Base-by-base conservation (phyloP, 2,329 filamentous ascomycete species). In the Colletotrichum euphorbiae region DNA sequence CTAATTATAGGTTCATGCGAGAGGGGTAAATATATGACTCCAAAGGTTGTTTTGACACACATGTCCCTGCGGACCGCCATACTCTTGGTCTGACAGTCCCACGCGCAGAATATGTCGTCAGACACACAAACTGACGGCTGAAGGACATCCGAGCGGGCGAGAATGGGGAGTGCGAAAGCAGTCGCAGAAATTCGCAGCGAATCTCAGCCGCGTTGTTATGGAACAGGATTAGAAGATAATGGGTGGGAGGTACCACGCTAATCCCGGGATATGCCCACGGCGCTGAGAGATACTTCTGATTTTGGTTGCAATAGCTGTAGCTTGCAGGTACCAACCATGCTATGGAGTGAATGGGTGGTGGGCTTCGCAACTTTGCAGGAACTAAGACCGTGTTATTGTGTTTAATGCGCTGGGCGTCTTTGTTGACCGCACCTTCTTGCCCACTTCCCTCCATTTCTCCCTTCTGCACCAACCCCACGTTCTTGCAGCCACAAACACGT, bases 391-490 rank as follows among this genome's bases (percentile, higher is more conserved):
- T 69, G 62, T 69, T 69, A 67, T 67, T 69, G 62, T 69, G 66
- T 62, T 62, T 69, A 67, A 62, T 69, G 67, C 67, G 62, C 62
- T 54, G 33, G 46, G 50, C 50, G 28, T 66, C 60, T 62, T 62
- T 70, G 67, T 70, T 64, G 70, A 70, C 71, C 70, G 70, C 71
- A 72, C 70, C 71, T 71, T 71, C 67, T 71, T 67, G 62, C 57
- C 60, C 67, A 66, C 68, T 62, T 46, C 45, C 62, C 38, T 71
- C 70, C 68, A 67, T 70, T 73, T 72, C 73, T 74, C 72, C 71
- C 71, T 77, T 73, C 75, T 77, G 75, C 76, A 77, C 70, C 71
- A 77, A 80, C 79, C 78, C 80, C 79, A 80, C 77, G 75, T 74
- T 72, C 71, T 74, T 74, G 71, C 73, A 74, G 71, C 71, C 70